Evolutionary conservation across 2,329 filamentous ascomycete genomes (phyloP), one percentile per base, ranked within the genome.

Genomic region (Hymenoscyphus salicellus): DNA sequence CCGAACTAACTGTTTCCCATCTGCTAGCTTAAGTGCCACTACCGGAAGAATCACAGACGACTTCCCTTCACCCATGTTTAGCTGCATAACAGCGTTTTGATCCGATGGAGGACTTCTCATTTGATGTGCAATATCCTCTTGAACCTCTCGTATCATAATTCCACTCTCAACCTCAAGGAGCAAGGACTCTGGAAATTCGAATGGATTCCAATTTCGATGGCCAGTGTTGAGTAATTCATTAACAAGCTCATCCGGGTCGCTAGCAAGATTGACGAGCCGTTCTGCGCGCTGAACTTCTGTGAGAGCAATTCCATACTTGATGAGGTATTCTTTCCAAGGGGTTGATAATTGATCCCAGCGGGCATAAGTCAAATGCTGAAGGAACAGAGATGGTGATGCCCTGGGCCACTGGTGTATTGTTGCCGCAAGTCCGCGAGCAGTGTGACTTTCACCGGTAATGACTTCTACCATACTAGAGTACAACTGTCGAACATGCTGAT

Each of bases 11-110:
- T 74, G 79, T 0, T 74, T 70, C 0, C 78, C 77, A 57, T 90
- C 77, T 0, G 85, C 84, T 0, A 89, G 72, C 0, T 78, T 75
- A 0, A 83, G 76, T 0, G 84, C 83, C 0, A 89, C 82, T 43
- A 90, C 86, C 0, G 88, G 89, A 0, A 89, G 80, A 58, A 93
- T 91, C 1, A 90, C 84, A 0, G 88, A 89, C 0, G 86, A 86
- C 67, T 91, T 91, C 0, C 88, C 89, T 70, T 89, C 83, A 0
- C 89, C 89, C 88, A 91, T 91, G 67, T 89, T 90, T 1, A 91
- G 74, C 69, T 90, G 87, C 78, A 90, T 82, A 0, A 87, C 82
- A 0, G 80, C 73, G 68, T 87, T 89, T 0, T 72, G 32, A 0
- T 70, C 73, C 0, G 71, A 71, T 0, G 72, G 69, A 0, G 82